Evolutionary conservation across 78 protist genomes (phyloP), one percentile per base, ranked within the genome.

Genomic region (Neovahlkampfia damariscottae): DNA sequence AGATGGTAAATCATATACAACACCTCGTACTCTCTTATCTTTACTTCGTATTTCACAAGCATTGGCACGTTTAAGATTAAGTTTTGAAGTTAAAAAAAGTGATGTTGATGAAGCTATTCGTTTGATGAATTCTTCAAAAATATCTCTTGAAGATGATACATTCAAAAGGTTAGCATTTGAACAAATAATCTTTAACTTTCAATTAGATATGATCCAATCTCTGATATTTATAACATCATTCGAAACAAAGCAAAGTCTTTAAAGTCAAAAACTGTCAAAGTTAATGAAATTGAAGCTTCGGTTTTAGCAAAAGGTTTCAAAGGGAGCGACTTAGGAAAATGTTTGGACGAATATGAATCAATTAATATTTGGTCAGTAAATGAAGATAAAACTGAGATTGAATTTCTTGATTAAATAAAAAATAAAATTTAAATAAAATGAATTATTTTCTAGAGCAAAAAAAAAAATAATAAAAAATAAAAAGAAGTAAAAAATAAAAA

Each of bases 41-140:
- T 86, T 94, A n/a, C 81, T 96, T 34, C 92, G 99, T 27, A 78
- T 96, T 8, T 38, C 96, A 27, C 93, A 89, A 40, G 99, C 99
- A 2, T 34, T 93, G 72, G 94, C 94, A 0, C 67, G 97, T 19
- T 71, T 91, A 3, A 35, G 88, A n/a, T 41, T 91, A 10, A 0
- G 41, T 0, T 29, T n/a, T 27, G 29, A 3, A 1, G 92, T 95
- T 2, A 10, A 10, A 8, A 75, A 66, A 32, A 34, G 38, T 5
- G 98, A 95, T 71, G 79, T 95, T 3, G 85, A 79, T 19, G 98
- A 95, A 66, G 97, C 98, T 1, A 67, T 87, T 35, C 39, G 96
- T 9, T 80, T 95, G 39, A 76, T 91, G 88, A 28, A n/a, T 41
- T 7, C 35, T 19, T 87, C 95, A 0, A 89, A 88, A 70, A 72